phyloP scores from a whole-genome alignment of 495 filamentous ascomycete genomes.

The Penicillium pulvis region DNA sequence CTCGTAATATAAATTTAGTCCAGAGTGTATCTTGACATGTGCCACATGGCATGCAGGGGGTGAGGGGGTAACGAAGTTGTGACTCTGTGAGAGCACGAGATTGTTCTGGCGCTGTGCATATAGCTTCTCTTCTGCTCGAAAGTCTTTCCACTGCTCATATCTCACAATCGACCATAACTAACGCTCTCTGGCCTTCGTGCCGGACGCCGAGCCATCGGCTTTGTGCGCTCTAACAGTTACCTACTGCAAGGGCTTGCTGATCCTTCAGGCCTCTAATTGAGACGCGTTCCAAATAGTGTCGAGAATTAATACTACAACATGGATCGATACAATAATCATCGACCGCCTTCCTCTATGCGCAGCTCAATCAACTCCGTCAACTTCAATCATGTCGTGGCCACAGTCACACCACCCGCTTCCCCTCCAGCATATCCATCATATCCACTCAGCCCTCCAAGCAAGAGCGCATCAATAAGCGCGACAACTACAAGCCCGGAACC shows the following conservation, averaged over 20 bases:
- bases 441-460: slow-evolving; percentile 3
- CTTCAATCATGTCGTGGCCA: background rate
- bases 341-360: slow-evolving; percentile 1
- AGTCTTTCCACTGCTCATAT: no score
- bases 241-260: background rate
- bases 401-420: slow-evolving; percentile 20
- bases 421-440: slow-evolving; percentile 7
- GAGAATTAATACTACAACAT: background rate
- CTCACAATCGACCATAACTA: no score
- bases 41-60: background rate
- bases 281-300: background rate
- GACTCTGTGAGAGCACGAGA: background rate
- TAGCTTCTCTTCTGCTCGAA: background rate
- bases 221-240: background rate
- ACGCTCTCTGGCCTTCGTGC: no score
- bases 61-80: background rate
- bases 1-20: background rate
- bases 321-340: slow-evolving; percentile 1
- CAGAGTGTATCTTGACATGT: background rate
- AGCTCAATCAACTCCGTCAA: background rate
- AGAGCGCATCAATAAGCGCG: slow-evolving; percentile 6
- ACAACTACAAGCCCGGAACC: background rate
- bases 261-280: background rate
- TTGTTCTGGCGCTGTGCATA: no score
- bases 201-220: background rate